Evolutionary conservation across 2,329 filamentous ascomycete genomes (phyloP), one percentile per base, ranked within the genome.

Genomic region (Hawksworthiomyces lignivorus): DNA sequence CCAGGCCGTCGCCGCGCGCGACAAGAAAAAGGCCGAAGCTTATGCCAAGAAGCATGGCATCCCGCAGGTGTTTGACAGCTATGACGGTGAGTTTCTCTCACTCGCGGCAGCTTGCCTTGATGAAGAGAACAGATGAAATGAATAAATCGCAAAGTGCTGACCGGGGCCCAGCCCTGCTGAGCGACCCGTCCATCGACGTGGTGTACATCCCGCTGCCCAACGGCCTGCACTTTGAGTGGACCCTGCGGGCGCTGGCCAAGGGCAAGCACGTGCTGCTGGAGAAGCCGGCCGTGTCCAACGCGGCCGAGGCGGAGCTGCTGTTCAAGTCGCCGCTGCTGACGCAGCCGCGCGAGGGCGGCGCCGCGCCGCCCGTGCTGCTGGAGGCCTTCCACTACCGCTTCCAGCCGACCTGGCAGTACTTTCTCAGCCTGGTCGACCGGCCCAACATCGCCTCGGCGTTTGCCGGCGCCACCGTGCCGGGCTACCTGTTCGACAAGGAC

Each of bases 201-300:
- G 65, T 77, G 36, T 75, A 73, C 53, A 70, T 75, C 43, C 62
- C 70, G 7, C 59, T 76, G 4, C 67, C 67, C 6, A 62, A 61
- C 39, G 56, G 59, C 5, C 52, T 66, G 8, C 64, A 68, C 49
- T 60, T 55, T 35, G 64, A 72, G 50, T 76, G 69, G 68, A 62
- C 70, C 8, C 49, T 69, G 14, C 64, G 65, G 39, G 63, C 70
- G 4, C 56, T 77, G 18, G 50, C 56, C 18, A 65, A 64, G 4
- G 68, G 69, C 4, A 77, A 76, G 48, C 72, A 77, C 49, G 72
- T 78, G 17, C 62, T 77, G 0, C 55, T 76, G 3, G 73, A 77
- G 52, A 76, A 76, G 52, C 72, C 73, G 0, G 62, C 64, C 1
- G 62, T 61, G n/a, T 62, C 62, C 20, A 75, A 72, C 49, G 52